phyloP scores from a whole-genome alignment of 768 basidiomycete genomes.

The Jaapia argillacea region DNA sequence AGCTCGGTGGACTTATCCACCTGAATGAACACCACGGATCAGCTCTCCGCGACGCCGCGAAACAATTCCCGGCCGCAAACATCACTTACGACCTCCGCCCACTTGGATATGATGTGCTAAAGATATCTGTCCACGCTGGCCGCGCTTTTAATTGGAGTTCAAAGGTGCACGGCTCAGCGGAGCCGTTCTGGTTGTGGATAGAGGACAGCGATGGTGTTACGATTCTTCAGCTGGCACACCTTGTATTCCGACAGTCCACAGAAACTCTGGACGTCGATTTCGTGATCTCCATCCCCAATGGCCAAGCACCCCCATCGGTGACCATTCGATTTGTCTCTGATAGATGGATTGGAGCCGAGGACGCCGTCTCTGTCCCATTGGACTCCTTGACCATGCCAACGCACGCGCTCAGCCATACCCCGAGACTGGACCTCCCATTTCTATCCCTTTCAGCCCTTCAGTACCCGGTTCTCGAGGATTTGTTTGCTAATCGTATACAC shows the following conservation, averaged over 20 bases:
- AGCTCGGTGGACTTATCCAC: slow-evolving; percentile 73
- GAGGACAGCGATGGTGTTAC: slow-evolving; percentile 76
- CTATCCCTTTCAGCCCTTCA: slow-evolving; percentile 47
- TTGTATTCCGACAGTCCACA: slow-evolving; percentile 63
- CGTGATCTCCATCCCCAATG: slow-evolving; percentile 60
- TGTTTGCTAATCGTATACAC: slow-evolving; percentile 35
- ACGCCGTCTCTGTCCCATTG: slow-evolving; percentile 53
- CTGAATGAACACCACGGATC: slow-evolving; percentile 79
- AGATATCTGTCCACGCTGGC: slow-evolving; percentile 52
- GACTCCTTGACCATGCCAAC: slow-evolving; percentile 70
- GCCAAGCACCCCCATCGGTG: slow-evolving; percentile 50
- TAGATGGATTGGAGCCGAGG: slow-evolving; percentile 88
- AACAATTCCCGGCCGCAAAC: slow-evolving; percentile 69
- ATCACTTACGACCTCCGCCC: slow-evolving; percentile 70
- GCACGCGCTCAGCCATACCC: slow-evolving; percentile 42
- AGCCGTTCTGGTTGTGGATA: slow-evolving; percentile 95
- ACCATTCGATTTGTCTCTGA: slow-evolving; percentile 80
- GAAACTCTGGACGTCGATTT: slow-evolving; percentile 59
- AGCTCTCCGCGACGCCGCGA: slow-evolving; percentile 70
- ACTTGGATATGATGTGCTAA: slow-evolving; percentile 75
- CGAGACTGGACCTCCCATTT: slow-evolving; percentile 66
- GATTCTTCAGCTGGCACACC: slow-evolving; percentile 72
- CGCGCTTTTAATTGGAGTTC: slow-evolving; percentile 74
- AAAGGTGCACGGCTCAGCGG: slow-evolving; percentile 61
- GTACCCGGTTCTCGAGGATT: slow-evolving; percentile 31